Evolutionary conservation across 163 green algal species (phyloP), one percentile per base, ranked within the genome.

Genomic region (Scenedesmus sp.): DNA sequence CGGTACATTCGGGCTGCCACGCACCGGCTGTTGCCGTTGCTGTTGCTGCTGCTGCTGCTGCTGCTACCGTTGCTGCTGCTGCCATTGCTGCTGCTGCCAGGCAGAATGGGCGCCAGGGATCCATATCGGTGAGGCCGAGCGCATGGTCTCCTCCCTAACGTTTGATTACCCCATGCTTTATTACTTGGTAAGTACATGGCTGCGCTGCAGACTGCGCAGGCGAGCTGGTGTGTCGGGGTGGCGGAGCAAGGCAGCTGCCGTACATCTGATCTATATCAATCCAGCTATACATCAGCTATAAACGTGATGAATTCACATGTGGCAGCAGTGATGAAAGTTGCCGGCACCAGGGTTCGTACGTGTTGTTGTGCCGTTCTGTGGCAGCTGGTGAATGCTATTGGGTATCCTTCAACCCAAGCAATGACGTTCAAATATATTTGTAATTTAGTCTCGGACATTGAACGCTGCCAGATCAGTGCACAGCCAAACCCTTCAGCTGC

Each of bases 21-120:
- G 53, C 12, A 70, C 68, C 85, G 65, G 65, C 85, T 83, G 43
- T n/a, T 80, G 42, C 82, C 80, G 53, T 40, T 24, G 53, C 68
- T 80, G 33, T 33, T 80, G 70, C 70, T 46, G 33, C 72, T 46
- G 33, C 72, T 46, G 3, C 35, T 81, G 72, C 72, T 81, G 72
- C 72, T 49, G 72, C 72, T 20, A 46, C 82, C 80, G 53, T 40
- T 24, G 53, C 68, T 80, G 33, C 70, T 80, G 70, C 70, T 46
- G 33, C 72, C 30, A 13, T 35, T 46, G 3, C 35, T 81, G 72
- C 72, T 81, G 72, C 72, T 49, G 72, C 72, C 37, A 46, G 72
- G 35, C 4, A 12, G 49, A 15, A 33, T 81, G 13, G 65, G 65
- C 30, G 40, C 30, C 30, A 76, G 2, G 9, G 9, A 76, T 26